A percentile compares a stretch with the other conserved stretches of the same genome.
These are phyloP conservation scores for Tulasnella sp. DNA, from an alignment of 768 basidiomycete species.

Conservation along the genomic window DNA sequence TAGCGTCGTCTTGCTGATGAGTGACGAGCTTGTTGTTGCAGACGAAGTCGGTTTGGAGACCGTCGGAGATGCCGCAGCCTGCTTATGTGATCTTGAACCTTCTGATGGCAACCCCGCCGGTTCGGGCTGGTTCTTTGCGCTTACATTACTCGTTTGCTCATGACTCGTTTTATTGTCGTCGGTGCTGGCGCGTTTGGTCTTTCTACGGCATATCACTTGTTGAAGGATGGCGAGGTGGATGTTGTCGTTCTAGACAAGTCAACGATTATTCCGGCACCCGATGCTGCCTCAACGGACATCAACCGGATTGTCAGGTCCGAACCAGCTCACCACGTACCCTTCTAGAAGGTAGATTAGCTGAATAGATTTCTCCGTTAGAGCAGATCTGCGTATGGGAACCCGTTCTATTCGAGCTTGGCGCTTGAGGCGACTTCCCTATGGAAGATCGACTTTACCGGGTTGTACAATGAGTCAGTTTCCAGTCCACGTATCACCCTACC, in stretches of 20 bases:
- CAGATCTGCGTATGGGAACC: slow-evolving; percentile 56
- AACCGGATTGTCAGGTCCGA: slow-evolving; percentile 27
- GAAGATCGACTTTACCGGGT: slow-evolving; percentile 30
- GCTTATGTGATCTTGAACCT: too few relatives aligned
- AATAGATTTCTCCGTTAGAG: neutral
- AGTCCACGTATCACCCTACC: neutral
- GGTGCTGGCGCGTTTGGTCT: slow-evolving; percentile 82
- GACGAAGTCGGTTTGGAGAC: too few relatives aligned
- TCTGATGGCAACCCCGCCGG: neutral
- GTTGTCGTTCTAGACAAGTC: slow-evolving; percentile 72
- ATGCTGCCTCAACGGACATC: slow-evolving; percentile 58
- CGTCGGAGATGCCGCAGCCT: too few relatives aligned
- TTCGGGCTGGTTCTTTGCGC: neutral
- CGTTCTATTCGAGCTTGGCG: slow-evolving; percentile 57
- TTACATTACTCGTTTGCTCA: neutral
- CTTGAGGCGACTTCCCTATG: slow-evolving; percentile 66
- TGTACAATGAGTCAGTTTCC: neutral
- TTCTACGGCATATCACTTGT: slow-evolving; percentile 73
- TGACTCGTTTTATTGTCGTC: slow-evolving; percentile 43
- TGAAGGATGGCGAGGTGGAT: slow-evolving; percentile 27
- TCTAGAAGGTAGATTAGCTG: neutral
- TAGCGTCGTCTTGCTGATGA: too few relatives aligned
- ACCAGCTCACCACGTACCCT: neutral
- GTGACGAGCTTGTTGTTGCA: too few relatives aligned
- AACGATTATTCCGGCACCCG: slow-evolving; percentile 56